Base-by-base conservation (phyloP, 2,329 filamentous ascomycete species). In the Penicillium sclerotigenum region DNA sequence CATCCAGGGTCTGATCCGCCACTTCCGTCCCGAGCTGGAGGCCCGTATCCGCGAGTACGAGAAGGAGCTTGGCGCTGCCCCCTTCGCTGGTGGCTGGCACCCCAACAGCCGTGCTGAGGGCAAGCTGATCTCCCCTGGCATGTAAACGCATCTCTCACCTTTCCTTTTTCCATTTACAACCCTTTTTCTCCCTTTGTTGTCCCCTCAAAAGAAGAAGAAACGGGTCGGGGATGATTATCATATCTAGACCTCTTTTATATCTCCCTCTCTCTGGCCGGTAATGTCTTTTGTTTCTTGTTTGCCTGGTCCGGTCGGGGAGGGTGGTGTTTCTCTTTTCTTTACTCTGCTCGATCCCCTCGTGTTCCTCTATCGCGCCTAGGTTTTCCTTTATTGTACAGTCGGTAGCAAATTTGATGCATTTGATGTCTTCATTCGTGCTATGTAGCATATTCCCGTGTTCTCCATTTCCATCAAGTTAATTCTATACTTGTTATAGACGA, bases 11-110 rank as follows among this genome's bases (percentile, higher is more conserved):
- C 84, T 99, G 58, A 99, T 99, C 77, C 88, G 94, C 71, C 94
- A 99, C 80, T 99, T 99, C 84, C 86, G 94, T 68, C 94, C 93
- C 42, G 92, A 99, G 79, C 82, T 99, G 49, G 92, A 97, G 83
- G 89, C 87, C 50, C 86, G 93, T 67, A 95, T 99, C 83, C 83
- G 86, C 73, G 85, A 90, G 67, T 94, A 89, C 73, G 84, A 89
- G 20, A 75, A 86, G 71, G 82, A 88, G 79, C 77, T 84, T 60
- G 90, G 90, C 59, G 90, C 90, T 34, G 76, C 85, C 69, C 82
- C 90, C 42, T 80, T 92, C 71, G 92, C 90, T 62, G 94, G 94
- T 73, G 94, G 94, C 57, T 97, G 92, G 93, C 80, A 84, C 62
- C 88, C 89, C 60, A 82, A 90, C 73, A 80, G 91, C 57, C 81